Evolutionary conservation across 2,329 filamentous ascomycete species (phyloP).

Genomic region (Samsoniella hepiali): DNA sequence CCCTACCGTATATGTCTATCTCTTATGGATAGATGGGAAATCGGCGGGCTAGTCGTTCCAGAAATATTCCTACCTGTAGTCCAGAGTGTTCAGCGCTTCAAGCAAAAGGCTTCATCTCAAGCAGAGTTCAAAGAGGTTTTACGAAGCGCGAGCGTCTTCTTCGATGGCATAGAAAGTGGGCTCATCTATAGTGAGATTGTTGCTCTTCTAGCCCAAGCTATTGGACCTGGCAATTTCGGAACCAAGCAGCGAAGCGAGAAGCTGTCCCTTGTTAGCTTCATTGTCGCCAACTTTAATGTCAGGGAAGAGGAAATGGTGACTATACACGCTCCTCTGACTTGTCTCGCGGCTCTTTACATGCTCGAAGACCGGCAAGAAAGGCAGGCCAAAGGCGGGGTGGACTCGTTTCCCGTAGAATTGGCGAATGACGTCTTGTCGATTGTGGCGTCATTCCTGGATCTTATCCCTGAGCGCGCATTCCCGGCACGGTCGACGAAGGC

Average conservation of each 20-base stretch:
- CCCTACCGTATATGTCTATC: constrained; percentile 92
- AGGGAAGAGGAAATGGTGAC: constrained; percentile 94
- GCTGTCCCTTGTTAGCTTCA: constrained; percentile 74
- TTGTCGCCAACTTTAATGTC: constrained; percentile 85
- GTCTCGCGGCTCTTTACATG: constrained; percentile 58
- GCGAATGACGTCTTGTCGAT: constrained; percentile 43
- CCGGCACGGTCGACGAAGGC: constrained; percentile 29
- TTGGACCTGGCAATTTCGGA: constrained; percentile 44
- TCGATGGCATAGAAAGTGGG: constrained; percentile 92
- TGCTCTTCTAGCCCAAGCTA: constrained; percentile 60
- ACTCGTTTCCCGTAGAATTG: constrained; percentile 32
- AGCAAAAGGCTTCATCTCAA: constrained; percentile 60
- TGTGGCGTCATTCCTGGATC: constrained; percentile 55
- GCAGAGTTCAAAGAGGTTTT: constrained; percentile 80
- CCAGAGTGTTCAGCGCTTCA: constrained; percentile 73
- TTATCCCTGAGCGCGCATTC: constrained; percentile 65
- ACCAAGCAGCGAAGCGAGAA: constrained; percentile 55
- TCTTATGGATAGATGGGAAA: constrained; percentile 97
- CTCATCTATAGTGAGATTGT: constrained; percentile 86
- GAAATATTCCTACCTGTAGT: constrained; percentile 86
- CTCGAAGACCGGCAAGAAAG: constrained; percentile 50
- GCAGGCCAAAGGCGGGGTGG: constrained; percentile 31
- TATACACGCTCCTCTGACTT: constrained; percentile 73
- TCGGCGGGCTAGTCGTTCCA: constrained; percentile 84
- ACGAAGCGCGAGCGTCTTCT: constrained; percentile 91